These are phyloP conservation scores for Thermothelomyces thermophilus DNA, from an alignment of 2,329 filamentous ascomycete species.

Conservation along the genomic window DNA sequence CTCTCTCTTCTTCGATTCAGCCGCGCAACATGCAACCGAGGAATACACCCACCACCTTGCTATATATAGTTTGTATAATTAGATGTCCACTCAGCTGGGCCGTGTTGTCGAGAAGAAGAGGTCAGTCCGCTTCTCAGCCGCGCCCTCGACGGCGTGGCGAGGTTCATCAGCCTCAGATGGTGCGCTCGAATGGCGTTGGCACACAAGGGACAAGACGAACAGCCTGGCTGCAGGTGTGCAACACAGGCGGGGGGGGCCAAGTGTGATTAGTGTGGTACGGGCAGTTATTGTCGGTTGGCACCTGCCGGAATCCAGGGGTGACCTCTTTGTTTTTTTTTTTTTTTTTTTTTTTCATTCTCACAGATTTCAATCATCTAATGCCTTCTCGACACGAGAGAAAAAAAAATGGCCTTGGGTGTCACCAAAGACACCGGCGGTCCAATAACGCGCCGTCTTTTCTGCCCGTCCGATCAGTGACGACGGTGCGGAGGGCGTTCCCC, in stretches of 20 bases:
- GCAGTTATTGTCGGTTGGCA: too few relatives aligned
- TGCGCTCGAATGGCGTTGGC: not conserved
- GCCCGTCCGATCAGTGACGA: not conserved
- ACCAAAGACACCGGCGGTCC: not conserved
- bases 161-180: not conserved
- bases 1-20: not conserved
- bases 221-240: not conserved
- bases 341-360: too few relatives aligned
- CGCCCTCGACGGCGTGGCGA: not conserved
- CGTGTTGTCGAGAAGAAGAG: too few relatives aligned
- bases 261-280: too few relatives aligned
- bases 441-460: not conserved
- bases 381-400: too few relatives aligned
- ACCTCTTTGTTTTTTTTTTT: too few relatives aligned
- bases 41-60: not conserved
- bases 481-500: not conserved
- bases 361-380: too few relatives aligned
- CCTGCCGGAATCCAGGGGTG: too few relatives aligned
- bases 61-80: slow-evolving; percentile 8
- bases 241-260: too few relatives aligned
- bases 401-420: too few relatives aligned
- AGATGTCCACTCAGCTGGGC: too few relatives aligned
- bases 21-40: not conserved
- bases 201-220: not conserved
- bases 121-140: too few relatives aligned